Evolutionary conservation across 257 asterid genomes (phyloP), one percentile per base, ranked within the genome.

Genomic region (Primulina eburnea): DNA sequence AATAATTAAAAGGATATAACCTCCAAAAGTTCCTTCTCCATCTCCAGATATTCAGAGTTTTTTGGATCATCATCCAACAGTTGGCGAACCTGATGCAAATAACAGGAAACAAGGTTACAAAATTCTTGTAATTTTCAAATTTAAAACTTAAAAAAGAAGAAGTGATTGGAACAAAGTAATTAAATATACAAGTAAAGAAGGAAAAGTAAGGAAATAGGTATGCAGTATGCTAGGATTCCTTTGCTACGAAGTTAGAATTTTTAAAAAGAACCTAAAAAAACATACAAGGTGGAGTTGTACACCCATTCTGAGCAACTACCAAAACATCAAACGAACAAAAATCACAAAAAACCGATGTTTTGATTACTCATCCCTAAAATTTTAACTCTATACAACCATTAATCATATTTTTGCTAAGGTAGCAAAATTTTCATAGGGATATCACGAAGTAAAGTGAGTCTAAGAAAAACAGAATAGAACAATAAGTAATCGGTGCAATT

Each of bases 11-110:
- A 75, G 76, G 14, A 1, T 56, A 77, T 84, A 87, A 92, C 98
- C 99, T 94, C 99, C 28, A 40, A 81, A 56, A 94, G 98, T 85
- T 91, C 99, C 84, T 86, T 94, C 84, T 91, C 96, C 98, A 94
- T 89, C 83, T 94, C 99, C 81, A 85, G 59, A 73, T 78, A 91
- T 56, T 94, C 98, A 10, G 99, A 68, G 82, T 94, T 94, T 76
- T 79, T 81, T 33, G 90, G 93, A 50, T 91, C 97, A 78, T 88
- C 96, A 18, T 73, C 77, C 85, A 94, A 76, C 58, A 94, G 77
- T 24, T 77, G 60, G 71, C 82, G 91, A 67, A 94, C 92, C 99
- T 94, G 86, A 67, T 68, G 20, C 74, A 81, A 26, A 63, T 33
- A 20, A 43, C 21, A 17, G 21, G 29, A 56, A 66, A 72, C 35